Evolutionary conservation across 345 rosid genomes (phyloP).

Genomic region (Rubroshorea leprosula): DNA sequence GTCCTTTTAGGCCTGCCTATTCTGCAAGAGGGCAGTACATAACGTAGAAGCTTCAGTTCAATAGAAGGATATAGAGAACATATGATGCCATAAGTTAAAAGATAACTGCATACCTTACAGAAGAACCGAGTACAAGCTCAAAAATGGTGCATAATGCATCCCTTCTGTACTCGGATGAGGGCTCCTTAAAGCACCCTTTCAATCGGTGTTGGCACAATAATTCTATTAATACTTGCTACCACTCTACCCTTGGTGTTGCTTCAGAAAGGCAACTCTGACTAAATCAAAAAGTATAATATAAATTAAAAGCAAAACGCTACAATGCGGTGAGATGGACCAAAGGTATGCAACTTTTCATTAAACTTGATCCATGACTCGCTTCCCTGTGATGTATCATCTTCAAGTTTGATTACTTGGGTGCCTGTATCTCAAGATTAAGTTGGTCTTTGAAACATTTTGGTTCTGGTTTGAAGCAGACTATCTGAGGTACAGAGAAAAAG

Average conservation of each 20-base stretch:
- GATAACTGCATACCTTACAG: not conserved
- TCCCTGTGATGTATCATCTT: no score
- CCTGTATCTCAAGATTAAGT: not conserved
- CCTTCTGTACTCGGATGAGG: not conserved
- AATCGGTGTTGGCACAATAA: no score
- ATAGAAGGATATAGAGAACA: no score
- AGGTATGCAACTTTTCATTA: no score
- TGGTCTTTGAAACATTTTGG: not conserved
- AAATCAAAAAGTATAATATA: not conserved
- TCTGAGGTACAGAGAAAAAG: not conserved
- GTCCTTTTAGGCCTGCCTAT: no score
- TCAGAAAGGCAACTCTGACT: not conserved
- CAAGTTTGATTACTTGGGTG: no score
- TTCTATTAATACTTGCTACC: no score
- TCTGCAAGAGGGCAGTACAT: no score
- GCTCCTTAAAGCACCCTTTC: not conserved
- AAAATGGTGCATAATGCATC: not conserved
- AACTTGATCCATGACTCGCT: no score
- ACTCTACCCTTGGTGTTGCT: not conserved
- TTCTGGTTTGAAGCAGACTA: not conserved
- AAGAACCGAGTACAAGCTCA: not conserved
- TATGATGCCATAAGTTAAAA: not conserved
- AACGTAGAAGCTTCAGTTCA: no score
- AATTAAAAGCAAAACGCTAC: not conserved
- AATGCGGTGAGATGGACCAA: not conserved